Evolutionary conservation across 352 stramenopile genomes (phyloP).

Genomic region (Phytophthora nicotianae): DNA sequence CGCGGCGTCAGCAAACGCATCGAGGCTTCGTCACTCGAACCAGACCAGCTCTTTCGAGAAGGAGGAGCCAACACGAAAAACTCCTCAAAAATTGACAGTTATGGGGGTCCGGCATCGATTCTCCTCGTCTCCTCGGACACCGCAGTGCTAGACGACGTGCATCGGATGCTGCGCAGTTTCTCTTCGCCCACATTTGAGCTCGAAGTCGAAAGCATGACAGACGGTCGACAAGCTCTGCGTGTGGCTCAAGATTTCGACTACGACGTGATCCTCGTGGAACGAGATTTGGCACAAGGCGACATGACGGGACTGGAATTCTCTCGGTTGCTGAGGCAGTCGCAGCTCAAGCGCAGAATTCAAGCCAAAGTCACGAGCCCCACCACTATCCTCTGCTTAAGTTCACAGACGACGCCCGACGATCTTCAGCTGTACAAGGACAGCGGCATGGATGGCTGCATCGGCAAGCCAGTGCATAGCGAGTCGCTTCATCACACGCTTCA

Average conservation of each 20-base stretch:
- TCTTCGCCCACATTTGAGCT: constrained; percentile 22
- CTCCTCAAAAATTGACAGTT: not conserved
- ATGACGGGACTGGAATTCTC: constrained; percentile 82
- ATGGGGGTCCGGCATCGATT: constrained; percentile 7
- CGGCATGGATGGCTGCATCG: constrained; percentile 92
- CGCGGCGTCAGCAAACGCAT: constrained; percentile 63
- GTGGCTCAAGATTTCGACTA: constrained; percentile 59
- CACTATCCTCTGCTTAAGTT: constrained; percentile 76
- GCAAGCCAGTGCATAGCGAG: constrained; percentile 72
- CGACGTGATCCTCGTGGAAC: constrained; percentile 87
- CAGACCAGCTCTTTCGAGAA: constrained; percentile 52
- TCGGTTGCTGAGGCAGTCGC: constrained; percentile 74
- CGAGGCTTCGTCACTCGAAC: constrained; percentile 32
- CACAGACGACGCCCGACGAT: constrained; percentile 62
- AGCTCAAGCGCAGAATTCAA: constrained; percentile 57
- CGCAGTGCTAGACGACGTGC: constrained; percentile 38
- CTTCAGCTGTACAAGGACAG: constrained; percentile 88
- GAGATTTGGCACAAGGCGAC: constrained; percentile 47
- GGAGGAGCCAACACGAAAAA: not conserved
- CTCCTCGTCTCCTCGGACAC: constrained; percentile 50
- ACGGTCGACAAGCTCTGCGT: constrained; percentile 56
- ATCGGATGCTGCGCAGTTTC: constrained; percentile 36
- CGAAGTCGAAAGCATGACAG: constrained; percentile 67
- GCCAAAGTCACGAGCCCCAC: constrained; percentile 23
- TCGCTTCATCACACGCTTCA: constrained; percentile 79